These are phyloP conservation scores for Rhododendron griersonianum DNA, from an alignment of 148 eudicot genomes.

Conservation along the genomic window DNA sequence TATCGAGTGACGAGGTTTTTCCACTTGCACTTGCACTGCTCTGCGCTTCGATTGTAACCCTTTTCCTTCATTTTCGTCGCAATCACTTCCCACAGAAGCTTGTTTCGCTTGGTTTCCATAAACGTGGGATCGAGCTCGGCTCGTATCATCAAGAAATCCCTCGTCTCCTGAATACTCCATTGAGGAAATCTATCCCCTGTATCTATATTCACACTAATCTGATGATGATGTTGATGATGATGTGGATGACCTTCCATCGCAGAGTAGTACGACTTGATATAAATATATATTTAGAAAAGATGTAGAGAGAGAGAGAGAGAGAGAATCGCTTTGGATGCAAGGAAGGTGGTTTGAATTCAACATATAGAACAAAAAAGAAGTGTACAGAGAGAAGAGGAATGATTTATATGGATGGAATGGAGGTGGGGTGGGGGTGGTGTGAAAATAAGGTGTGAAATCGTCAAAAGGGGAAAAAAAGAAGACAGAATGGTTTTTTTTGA, in stretches of 20 bases:
- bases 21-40: slow-evolving; percentile 45
- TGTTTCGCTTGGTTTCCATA: slow-evolving; percentile 30
- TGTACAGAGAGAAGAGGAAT: neutral
- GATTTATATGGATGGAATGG: neutral
- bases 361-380: neutral
- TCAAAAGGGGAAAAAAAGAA: neutral
- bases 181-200: slow-evolving; percentile 26
- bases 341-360: neutral
- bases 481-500: neutral
- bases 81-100: slow-evolving; percentile 31
- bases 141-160: slow-evolving; percentile 40
- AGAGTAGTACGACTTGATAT: neutral
- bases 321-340: neutral
- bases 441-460: neutral
- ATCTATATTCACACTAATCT: neutral
- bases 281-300: neutral
- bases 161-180: slow-evolving; percentile 42
- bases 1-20: slow-evolving; percentile 28
- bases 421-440: neutral
- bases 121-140: slow-evolving; percentile 40
- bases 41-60: slow-evolving; percentile 31
- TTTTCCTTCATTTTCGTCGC: slow-evolving; percentile 24
- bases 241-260: neutral
- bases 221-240: neutral
- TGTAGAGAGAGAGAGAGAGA: neutral